These are phyloP conservation scores for Rhodotorula toruloides DNA, from an alignment of 768 basidiomycete genomes.

Conservation along the genomic window DNA sequence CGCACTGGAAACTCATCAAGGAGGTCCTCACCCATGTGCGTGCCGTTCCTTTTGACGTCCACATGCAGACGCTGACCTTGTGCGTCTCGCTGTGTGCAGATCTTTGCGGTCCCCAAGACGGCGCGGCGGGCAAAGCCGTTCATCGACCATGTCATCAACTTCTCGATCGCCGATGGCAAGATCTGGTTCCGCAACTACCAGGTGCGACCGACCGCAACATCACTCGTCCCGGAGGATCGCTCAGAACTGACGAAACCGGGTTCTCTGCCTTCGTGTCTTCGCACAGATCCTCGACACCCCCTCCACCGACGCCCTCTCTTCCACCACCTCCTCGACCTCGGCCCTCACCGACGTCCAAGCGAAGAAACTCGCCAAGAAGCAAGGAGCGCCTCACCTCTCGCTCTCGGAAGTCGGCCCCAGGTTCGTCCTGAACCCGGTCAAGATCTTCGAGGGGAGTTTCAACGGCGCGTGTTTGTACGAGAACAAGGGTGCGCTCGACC, in stretches of 20 bases:
- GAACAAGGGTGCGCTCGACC: constrained; percentile 81
- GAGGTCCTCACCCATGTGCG: constrained; percentile 89
- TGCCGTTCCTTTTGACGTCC: constrained; percentile 29
- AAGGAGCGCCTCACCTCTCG: constrained; percentile 64
- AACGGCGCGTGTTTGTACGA: constrained; percentile 89
- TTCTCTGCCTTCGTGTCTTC: not conserved
- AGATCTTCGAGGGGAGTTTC: constrained; percentile 97
- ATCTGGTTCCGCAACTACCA: constrained; percentile 99
- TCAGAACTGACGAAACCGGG: too few relatives aligned
- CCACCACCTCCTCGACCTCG: constrained; percentile 15
- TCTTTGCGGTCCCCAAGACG: constrained; percentile 88
- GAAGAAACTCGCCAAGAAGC: constrained; percentile 55
- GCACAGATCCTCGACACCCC: constrained; percentile 67
- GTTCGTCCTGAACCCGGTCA: constrained; percentile 93
- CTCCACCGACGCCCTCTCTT: constrained; percentile 28
- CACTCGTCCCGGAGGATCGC: too few relatives aligned
- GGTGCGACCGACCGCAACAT: too few relatives aligned
- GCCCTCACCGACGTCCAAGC: constrained; percentile 83
- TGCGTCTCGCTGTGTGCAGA: constrained; percentile 52
- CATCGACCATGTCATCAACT: constrained; percentile 93
- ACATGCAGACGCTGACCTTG: not conserved
- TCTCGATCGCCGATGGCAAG: constrained; percentile 89
- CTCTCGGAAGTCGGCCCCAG: constrained; percentile 95
- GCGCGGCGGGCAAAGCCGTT: constrained; percentile 91
- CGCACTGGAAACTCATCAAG: constrained; percentile 83